Conservation (phyloP, 108 stramenopile species). For the Nitzschia sp. region DNA sequence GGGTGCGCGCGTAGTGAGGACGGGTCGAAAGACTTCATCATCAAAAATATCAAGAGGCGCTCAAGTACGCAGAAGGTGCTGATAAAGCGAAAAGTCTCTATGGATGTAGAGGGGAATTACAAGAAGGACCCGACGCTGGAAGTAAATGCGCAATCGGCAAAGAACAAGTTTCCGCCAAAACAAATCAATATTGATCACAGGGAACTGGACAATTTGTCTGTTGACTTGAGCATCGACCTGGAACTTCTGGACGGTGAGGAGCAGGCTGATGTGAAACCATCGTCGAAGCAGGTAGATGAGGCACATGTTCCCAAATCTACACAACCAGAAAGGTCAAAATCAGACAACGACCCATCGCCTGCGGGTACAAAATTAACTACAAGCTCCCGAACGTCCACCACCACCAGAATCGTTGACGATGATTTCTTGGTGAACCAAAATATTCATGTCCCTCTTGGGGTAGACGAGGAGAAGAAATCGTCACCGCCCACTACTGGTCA, state of each 20-base stretch:
- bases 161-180: background rate
- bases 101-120: background rate
- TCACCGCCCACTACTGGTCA: too few relatives aligned
- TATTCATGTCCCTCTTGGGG: too few relatives aligned
- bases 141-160: background rate
- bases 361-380: too few relatives aligned
- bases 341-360: too few relatives aligned
- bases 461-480: too few relatives aligned
- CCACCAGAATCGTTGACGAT: too few relatives aligned
- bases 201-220: conserved; percentile 1
- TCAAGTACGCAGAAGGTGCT: background rate
- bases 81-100: background rate
- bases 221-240: conserved; percentile 10
- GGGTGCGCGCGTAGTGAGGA: background rate
- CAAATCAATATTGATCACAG: background rate
- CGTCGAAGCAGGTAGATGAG: too few relatives aligned
- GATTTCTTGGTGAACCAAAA: too few relatives aligned
- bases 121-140: too few relatives aligned
- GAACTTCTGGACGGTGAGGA: background rate
- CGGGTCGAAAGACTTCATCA: background rate
- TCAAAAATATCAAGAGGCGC: background rate
- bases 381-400: too few relatives aligned
- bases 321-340: background rate
- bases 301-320: background rate
- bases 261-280: too few relatives aligned